These are phyloP conservation scores for Yarrowia sp. DNA, from an alignment of 805 yeast genomes.

Conservation along the genomic window DNA sequence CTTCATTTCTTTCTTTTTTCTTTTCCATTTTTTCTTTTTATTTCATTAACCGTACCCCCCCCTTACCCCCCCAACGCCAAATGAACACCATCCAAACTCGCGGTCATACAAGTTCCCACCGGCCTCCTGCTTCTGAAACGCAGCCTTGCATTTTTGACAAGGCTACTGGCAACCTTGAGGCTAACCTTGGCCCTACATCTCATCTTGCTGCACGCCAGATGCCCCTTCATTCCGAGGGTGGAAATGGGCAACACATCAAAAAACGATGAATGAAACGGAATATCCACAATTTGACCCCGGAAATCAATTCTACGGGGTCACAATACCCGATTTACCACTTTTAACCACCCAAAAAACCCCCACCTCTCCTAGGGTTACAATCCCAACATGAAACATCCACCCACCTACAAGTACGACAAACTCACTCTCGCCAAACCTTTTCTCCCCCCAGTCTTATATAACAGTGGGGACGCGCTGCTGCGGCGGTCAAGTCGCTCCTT, in stretches of 20 bases:
- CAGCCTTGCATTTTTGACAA: slow-evolving; percentile 31
- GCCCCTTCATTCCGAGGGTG: slow-evolving; percentile 37
- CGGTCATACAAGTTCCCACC: background rate
- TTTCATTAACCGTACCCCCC: background rate
- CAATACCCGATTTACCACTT: no score
- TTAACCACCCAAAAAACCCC: no score
- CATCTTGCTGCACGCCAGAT: slow-evolving; percentile 22
- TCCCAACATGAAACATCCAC: background rate
- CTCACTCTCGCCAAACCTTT: no score
- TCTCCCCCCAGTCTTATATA: no score
- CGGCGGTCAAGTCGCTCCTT: slow-evolving; percentile 23
- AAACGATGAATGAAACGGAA: no score
- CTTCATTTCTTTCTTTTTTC: no score
- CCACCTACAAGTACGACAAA: no score
- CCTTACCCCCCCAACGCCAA: background rate
- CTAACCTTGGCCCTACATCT: background rate
- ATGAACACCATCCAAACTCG: background rate
- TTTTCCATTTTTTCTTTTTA: no score
- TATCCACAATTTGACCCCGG: no score
- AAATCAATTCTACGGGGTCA: no score
- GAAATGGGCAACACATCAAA: no score
- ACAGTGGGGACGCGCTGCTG: background rate
- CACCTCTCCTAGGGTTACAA: no score
- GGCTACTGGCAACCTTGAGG: slow-evolving; percentile 2
- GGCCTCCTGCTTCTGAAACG: slow-evolving; percentile 29